A percentile compares a stretch with the other conserved stretches of the same genome.
phyloP scores from a whole-genome alignment of 2,329 filamentous ascomycete species.

The Pseudophaeomoniella oleicola region DNA sequence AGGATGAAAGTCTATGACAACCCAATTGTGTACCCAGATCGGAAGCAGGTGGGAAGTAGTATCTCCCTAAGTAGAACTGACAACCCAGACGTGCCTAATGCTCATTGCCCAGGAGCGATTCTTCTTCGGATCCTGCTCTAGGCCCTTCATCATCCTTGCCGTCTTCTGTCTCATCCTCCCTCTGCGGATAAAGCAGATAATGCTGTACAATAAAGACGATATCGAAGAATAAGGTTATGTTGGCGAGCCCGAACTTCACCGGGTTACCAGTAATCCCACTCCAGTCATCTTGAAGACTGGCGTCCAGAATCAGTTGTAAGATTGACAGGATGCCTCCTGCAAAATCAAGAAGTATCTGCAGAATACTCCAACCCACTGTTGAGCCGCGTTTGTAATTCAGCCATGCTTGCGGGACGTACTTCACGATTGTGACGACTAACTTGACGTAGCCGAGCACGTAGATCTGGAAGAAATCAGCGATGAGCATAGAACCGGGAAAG shows the following conservation, averaged over 20 bases:
- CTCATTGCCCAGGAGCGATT: not conserved
- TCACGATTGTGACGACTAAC: conserved; percentile 72
- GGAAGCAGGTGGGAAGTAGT: not conserved
- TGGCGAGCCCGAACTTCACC: conserved; percentile 74
- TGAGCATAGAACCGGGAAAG: conserved; percentile 24
- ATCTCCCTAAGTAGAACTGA: not conserved
- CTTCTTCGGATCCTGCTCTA: not conserved
- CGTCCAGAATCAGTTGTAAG: conserved; percentile 70
- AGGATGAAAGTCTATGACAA: not conserved
- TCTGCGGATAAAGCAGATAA: conserved; percentile 56
- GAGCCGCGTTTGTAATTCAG: conserved; percentile 74
- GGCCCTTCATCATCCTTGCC: conserved; percentile 1
- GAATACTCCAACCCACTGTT: conserved; percentile 77
- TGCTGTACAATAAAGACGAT: conserved; percentile 77
- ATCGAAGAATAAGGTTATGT: conserved; percentile 78
- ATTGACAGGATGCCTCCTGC: conserved; percentile 69
- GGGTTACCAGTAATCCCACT: conserved; percentile 82
- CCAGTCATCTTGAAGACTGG: conserved; percentile 74
- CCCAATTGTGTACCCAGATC: not conserved
- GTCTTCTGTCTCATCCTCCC: conserved; percentile 7
- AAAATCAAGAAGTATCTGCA: conserved; percentile 71
- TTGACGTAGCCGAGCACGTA: conserved; percentile 76
- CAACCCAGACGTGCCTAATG: not conserved
- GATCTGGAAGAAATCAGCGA: conserved; percentile 24
- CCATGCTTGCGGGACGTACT: conserved; percentile 79